A percentile compares a stretch with the other conserved stretches of the same genome.
Evolutionary conservation across 331 rosid genomes (phyloP).

Genomic region (Phaseolus coccineus): DNA sequence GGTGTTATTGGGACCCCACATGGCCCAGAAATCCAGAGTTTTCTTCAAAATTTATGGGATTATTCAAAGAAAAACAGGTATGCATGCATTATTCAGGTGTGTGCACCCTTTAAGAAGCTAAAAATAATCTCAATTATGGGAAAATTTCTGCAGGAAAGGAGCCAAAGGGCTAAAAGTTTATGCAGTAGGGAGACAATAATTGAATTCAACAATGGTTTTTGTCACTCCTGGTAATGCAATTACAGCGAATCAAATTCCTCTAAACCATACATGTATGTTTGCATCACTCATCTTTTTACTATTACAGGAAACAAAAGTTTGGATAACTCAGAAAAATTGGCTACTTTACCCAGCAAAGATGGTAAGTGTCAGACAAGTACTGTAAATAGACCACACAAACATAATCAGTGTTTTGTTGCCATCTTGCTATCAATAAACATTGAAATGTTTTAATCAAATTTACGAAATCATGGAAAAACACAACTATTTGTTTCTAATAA

Average conservation of each 20-base stretch:
- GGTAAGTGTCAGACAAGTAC: neutral
- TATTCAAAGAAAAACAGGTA: neutral
- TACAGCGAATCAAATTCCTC: neutral
- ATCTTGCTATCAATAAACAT: neutral
- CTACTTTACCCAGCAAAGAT: too few species aligned
- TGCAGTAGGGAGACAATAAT: neutral
- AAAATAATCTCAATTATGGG: conserved; percentile 2
- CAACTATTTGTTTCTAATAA: too few species aligned
- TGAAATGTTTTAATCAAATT: neutral
- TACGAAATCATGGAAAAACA: too few species aligned
- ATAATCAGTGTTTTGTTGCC: neutral
- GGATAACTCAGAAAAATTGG: neutral
- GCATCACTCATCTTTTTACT: neutral
- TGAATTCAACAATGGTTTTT: neutral
- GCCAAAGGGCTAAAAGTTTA: neutral
- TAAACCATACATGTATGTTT: neutral
- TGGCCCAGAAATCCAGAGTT: neutral
- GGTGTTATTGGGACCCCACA: conserved; percentile 30
- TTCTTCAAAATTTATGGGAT: neutral
- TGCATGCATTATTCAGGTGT: neutral
- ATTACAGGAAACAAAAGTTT: neutral
- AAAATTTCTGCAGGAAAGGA: neutral
- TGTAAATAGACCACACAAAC: neutral
- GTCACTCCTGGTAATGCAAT: neutral
- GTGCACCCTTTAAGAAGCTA: neutral